Base-by-base conservation (phyloP, 768 basidiomycete genomes). In the Lactarius pseudohatsudake region DNA sequence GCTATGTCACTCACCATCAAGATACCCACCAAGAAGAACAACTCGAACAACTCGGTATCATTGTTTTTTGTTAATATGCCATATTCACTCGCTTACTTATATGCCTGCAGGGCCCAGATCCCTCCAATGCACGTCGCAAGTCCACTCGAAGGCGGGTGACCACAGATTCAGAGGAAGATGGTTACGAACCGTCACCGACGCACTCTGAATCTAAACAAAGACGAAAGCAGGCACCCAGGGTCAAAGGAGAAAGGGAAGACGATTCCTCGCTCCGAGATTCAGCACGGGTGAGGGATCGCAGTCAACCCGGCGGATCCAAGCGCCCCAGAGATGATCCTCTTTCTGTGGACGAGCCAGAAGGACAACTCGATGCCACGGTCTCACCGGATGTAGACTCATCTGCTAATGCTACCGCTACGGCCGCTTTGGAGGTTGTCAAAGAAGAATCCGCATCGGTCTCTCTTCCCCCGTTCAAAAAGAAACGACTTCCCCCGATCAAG, bases 391-490 rank as follows among this genome's bases (percentile, higher is more conserved):
- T 26, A 32, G 57, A 59, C 18, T 63, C 67, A 60, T 56, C 59
- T 30, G 20, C 38, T 22, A 66, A 50, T 20, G 45, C 45, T 41
- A 28, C 56, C 45, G 16, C 67, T 50, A 38, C 65, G 22, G 45
- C 62, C 28, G 32, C 18, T 20, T 36, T 41, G 41, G 69, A 65
- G 11, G n/a, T 45, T n/a, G 43, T 53, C 34, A 70, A 68, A 41
- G 69, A 64, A 32, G 69, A 70, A 30, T 22, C 69, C 8, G 4
- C 62, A 68, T 40, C 62, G n/a, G 36, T 61, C 34, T 22, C 68
- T 20, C 68, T 69, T 50, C 70, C 70, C 43, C 64, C 64, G 16
- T 70, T 70, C 34, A 71, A 71, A 62, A 70, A 70, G 36, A 69
- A 63, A 45, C 65, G 69, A 54, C 59, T 70, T 20, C 70, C 70